A percentile compares a stretch with the other conserved stretches of the same genome.
These are phyloP conservation scores for Cyclotella sp. DNA, from an alignment of 108 stramenopile genomes.

Conservation along the genomic window DNA sequence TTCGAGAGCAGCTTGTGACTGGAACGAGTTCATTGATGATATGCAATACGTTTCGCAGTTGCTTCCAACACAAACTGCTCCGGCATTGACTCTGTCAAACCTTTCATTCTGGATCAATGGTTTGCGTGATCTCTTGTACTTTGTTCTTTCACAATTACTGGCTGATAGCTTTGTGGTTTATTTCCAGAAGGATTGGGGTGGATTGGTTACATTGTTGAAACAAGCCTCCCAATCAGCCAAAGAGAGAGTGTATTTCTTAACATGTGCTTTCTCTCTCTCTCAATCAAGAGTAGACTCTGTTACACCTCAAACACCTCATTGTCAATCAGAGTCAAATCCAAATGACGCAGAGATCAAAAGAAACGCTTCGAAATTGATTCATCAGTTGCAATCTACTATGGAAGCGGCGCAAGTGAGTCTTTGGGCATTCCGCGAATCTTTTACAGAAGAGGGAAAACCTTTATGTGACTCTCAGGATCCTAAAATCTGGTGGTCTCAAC, in stretches of 20 bases:
- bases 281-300: neutral
- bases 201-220: neutral
- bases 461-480: neutral
- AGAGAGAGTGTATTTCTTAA: conserved; percentile 31
- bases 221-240: conserved; percentile 21
- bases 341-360: neutral
- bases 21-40: conserved; percentile 43
- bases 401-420: conserved; percentile 41
- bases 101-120: conserved; percentile 40
- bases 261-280: conserved; percentile 27
- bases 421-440: conserved; percentile 45
- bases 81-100: conserved; percentile 42
- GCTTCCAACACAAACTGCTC: neutral
- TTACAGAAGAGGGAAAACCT: conserved; percentile 1
- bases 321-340: neutral
- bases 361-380: conserved; percentile 14
- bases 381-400: conserved; percentile 27
- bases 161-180: neutral
- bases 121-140: conserved; percentile 24
- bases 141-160: conserved; percentile 6
- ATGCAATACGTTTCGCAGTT: conserved; percentile 14
- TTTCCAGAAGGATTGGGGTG: neutral
- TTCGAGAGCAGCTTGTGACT: neutral
- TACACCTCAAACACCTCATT: neutral
- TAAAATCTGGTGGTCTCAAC: conserved; percentile 34